Percentiles rank a stretch among this genome's conserved stretches.
Conservation (phyloP, 164 flowering plant genomes). For the Brasenia schreberi region DNA sequence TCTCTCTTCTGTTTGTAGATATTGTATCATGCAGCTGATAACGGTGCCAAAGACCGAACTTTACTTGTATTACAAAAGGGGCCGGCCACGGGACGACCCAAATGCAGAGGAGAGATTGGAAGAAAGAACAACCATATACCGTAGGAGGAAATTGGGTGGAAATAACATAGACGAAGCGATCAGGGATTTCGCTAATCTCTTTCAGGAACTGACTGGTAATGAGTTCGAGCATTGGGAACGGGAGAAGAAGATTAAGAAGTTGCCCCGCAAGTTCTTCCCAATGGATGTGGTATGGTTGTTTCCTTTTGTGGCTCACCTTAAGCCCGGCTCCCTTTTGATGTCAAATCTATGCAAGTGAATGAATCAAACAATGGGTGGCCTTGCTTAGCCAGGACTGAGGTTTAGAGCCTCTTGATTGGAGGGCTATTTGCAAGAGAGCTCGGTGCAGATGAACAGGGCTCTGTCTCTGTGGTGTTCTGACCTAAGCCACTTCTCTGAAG, state of each 20-base stretch:
- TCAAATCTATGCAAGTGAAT: no score
- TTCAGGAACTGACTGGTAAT: slow-evolving; percentile 66
- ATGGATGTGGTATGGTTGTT: slow-evolving; percentile 40
- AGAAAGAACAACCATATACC: slow-evolving; percentile 24
- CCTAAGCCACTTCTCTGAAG: no score
- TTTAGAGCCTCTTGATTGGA: no score
- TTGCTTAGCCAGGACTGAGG: no score
- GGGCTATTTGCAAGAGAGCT: no score
- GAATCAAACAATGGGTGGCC: no score
- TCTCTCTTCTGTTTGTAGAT: slow-evolving; percentile 19
- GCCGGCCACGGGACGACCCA: slow-evolving; percentile 46
- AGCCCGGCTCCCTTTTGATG: no score
- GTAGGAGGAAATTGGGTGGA: not conserved
- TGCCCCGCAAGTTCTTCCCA: slow-evolving; percentile 39
- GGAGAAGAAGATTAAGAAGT: slow-evolving; percentile 62
- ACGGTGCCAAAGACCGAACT: slow-evolving; percentile 37
- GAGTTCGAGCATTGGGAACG: slow-evolving; percentile 82
- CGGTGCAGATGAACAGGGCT: no score
- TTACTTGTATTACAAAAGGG: slow-evolving; percentile 60
- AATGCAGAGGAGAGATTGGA: slow-evolving; percentile 58
- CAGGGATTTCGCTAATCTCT: slow-evolving; percentile 45
- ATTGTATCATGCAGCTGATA: slow-evolving; percentile 55
- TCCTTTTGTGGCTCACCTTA: no score
- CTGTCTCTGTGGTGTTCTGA: no score
- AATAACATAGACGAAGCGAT: slow-evolving; percentile 24